Conservation (phyloP, 768 basidiomycete species). For the Mycena capillaripes region DNA sequence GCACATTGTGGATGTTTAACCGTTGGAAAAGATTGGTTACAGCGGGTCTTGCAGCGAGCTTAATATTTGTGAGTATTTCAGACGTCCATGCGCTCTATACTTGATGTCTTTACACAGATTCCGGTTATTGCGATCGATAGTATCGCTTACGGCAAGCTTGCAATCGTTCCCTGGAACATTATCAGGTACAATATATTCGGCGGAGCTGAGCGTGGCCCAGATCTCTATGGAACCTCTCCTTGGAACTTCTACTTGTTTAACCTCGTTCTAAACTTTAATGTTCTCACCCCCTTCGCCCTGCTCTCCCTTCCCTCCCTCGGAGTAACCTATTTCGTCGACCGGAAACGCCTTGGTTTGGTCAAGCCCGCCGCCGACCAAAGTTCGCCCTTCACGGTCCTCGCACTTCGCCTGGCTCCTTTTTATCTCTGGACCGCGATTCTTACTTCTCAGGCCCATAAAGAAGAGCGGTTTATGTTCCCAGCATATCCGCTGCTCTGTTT, state of each 20-base stretch:
- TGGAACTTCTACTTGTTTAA: constrained; percentile 91
- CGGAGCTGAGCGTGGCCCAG: constrained; percentile 83
- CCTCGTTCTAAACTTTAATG: constrained; percentile 94
- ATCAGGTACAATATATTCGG: constrained; percentile 94
- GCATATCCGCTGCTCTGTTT: constrained; percentile 93
- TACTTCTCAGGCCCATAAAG: constrained; percentile 91
- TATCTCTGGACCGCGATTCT: constrained; percentile 93
- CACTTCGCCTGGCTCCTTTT: constrained; percentile 85
- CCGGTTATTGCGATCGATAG: constrained; percentile 90
- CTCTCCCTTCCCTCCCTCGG: constrained; percentile 83
- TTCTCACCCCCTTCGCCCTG: constrained; percentile 85
- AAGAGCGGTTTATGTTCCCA: constrained; percentile 99
- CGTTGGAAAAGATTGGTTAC: constrained; percentile 72
- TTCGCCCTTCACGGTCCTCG: constrained; percentile 85
- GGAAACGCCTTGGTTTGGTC: constrained; percentile 76
- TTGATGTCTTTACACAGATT: constrained; percentile 62
- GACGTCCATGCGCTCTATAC: not conserved
- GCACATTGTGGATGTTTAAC: constrained; percentile 66
- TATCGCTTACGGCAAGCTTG: constrained; percentile 84
- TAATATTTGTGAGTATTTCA: constrained; percentile 70
- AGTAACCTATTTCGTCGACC: constrained; percentile 82
- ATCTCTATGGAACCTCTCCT: constrained; percentile 93
- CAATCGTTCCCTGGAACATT: constrained; percentile 94
- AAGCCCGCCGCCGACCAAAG: constrained; percentile 69
- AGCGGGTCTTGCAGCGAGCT: constrained; percentile 66